Conservation (phyloP, 2,329 filamentous ascomycete genomes). For the Septoria petroselini region DNA sequence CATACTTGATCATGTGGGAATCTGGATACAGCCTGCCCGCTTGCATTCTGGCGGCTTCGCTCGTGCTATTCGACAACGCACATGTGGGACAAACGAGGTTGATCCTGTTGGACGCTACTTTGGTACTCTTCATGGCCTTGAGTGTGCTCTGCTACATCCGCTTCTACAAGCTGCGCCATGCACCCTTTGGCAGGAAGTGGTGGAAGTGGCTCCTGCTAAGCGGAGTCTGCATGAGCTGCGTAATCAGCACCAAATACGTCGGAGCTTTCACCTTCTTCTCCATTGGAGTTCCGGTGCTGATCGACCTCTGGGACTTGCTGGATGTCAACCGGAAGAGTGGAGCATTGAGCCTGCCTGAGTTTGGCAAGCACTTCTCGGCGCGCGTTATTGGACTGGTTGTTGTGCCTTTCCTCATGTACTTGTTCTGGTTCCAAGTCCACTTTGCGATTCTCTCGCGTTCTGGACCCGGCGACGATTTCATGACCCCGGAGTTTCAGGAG, state of each 20-base stretch:
- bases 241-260: slow-evolving; percentile 98
- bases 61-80: slow-evolving; percentile 94
- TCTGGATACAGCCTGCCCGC: slow-evolving; percentile 95
- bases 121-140: slow-evolving; percentile 94
- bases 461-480: slow-evolving; percentile 96
- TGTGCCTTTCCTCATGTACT: slow-evolving; percentile 93
- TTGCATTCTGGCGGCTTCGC: slow-evolving; percentile 76
- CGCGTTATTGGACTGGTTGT: slow-evolving; percentile 82
- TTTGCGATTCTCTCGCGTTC: slow-evolving; percentile 85
- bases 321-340: slow-evolving; percentile 82
- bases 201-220: slow-evolving; percentile 99
- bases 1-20: slow-evolving; percentile 99
- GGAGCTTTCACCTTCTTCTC: slow-evolving; percentile 96
- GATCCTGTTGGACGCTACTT: slow-evolving; percentile 89
- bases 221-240: slow-evolving; percentile 89
- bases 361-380: slow-evolving; percentile 85
- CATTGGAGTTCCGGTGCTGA: slow-evolving; percentile 86
- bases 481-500: slow-evolving; percentile 97
- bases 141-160: slow-evolving; percentile 92
- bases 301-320: slow-evolving; percentile 93
- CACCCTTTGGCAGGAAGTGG: slow-evolving; percentile 91
- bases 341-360: slow-evolving; percentile 72
- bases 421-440: slow-evolving; percentile 99
- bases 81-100: slow-evolving; percentile 94
- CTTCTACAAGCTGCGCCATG: slow-evolving; percentile 93